Conservation (phyloP, 1,284 basidiomycete species). For the Blastosporella zonata region DNA sequence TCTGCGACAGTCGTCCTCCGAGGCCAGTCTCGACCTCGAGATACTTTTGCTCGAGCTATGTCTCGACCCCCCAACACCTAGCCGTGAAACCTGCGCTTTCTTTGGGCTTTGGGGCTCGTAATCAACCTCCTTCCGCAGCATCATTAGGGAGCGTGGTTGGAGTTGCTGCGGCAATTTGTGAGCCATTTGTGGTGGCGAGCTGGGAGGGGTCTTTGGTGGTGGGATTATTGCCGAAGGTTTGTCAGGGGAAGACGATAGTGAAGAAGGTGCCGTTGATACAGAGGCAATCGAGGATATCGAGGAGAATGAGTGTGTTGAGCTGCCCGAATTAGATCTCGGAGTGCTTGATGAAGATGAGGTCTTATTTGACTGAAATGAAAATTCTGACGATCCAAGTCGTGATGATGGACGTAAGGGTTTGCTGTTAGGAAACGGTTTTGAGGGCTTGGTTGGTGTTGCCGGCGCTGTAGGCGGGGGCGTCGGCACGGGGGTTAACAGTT, state of each 20-base stretch:
- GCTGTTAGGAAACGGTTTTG: conserved; percentile 32
- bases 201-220: conserved; percentile 28
- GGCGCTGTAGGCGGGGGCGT: conserved; percentile 33
- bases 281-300: conserved; percentile 42
- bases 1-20: conserved; percentile 18
- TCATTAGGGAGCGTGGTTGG: conserved; percentile 49
- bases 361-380: conserved; percentile 35
- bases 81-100: conserved; percentile 34
- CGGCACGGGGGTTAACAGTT: conserved; percentile 20
- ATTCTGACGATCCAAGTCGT: conserved; percentile 31
- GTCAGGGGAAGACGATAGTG: conserved; percentile 29
- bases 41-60: conserved; percentile 21
- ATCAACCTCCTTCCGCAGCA: conserved; percentile 69
- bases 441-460: conserved; percentile 27
- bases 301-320: conserved; percentile 39
- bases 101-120: conserved; percentile 67
- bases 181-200: conserved; percentile 33
- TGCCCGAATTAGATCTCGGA: conserved; percentile 33
- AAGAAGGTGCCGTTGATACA: conserved; percentile 35
- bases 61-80: conserved; percentile 14
- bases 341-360: conserved; percentile 31
- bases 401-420: conserved; percentile 30
- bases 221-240: conserved; percentile 25
- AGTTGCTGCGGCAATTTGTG: conserved; percentile 23
- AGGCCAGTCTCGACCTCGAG: conserved; percentile 18